Percentiles rank a stretch among this genome's conserved stretches.
phyloP scores from a whole-genome alignment of 1,284 basidiomycete species.

The Ceratobasidium sp. region DNA sequence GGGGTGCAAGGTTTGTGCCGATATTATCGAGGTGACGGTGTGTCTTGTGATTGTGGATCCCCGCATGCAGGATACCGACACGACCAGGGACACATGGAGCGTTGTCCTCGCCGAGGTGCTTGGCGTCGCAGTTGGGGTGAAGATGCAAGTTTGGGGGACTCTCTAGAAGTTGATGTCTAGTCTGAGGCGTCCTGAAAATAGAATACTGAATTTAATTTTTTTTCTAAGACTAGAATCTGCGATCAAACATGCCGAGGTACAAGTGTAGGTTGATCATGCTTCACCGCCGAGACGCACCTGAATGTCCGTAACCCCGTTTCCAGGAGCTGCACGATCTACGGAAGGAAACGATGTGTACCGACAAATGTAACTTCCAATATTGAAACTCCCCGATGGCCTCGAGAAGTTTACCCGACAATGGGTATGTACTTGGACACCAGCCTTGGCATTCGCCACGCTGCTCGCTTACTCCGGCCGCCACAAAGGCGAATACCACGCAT shows the following conservation, averaged over 20 bases:
- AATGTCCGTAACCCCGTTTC: no score
- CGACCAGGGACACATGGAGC: background rate
- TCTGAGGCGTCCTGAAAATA: background rate
- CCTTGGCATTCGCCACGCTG: background rate
- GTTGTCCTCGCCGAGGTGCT: background rate
- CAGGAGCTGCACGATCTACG: background rate
- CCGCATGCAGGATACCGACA: background rate
- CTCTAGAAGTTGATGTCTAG: background rate
- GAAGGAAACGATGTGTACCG: background rate
- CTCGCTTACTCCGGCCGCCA: background rate
- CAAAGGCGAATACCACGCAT: constrained; percentile 26
- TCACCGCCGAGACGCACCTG: no score
- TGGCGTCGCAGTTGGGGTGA: background rate
- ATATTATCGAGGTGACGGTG: background rate
- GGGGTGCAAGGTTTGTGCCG: background rate
- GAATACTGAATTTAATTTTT: background rate
- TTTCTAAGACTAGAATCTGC: background rate
- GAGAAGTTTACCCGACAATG: background rate
- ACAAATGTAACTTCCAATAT: background rate
- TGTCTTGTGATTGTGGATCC: background rate
- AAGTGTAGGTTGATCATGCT: background rate
- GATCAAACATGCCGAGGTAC: background rate
- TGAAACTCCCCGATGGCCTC: background rate
- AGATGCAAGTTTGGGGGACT: background rate
- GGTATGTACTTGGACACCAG: background rate